Percentiles rank a stretch among this genome's conserved stretches.
Conservation (phyloP, 768 basidiomycete genomes). For the Lyophyllum shimeji region DNA sequence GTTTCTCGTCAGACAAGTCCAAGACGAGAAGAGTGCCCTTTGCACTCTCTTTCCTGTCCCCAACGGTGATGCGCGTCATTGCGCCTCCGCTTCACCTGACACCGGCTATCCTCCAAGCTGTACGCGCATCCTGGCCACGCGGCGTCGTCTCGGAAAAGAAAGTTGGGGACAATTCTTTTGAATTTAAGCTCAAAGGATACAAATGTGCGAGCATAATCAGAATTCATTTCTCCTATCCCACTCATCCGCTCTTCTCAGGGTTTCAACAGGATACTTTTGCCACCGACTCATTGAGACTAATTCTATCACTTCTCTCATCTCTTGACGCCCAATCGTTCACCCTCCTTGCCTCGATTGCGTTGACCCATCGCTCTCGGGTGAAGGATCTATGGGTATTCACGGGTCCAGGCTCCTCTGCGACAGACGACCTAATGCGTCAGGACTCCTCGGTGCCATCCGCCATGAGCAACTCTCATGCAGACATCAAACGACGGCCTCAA, state of each 20-base stretch:
- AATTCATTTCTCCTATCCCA: conserved; percentile 12
- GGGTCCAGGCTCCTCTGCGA: conserved; percentile 40
- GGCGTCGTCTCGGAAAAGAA: conserved; percentile 80
- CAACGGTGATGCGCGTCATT: conserved; percentile 69
- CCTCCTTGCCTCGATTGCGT: conserved; percentile 67
- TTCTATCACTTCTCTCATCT: conserved; percentile 63
- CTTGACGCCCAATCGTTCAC: conserved; percentile 69
- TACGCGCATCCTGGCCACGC: conserved; percentile 75
- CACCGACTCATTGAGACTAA: conserved; percentile 70
- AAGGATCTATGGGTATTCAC: conserved; percentile 82
- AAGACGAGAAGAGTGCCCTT: conserved; percentile 50
- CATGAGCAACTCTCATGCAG: conserved; percentile 21
- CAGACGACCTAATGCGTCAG: conserved; percentile 26
- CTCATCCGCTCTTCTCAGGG: conserved; percentile 42
- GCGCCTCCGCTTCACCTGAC: conserved; percentile 75
- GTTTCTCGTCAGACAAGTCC: conserved; percentile 35
- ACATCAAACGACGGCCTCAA: conserved; percentile 20
- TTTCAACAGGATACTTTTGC: conserved; percentile 78
- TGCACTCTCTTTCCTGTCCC: conserved; percentile 71
- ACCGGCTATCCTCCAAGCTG: conserved; percentile 79
- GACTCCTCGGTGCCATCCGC: conserved; percentile 34
- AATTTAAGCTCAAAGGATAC: conserved; percentile 83
- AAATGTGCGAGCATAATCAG: conserved; percentile 48
- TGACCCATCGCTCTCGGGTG: conserved; percentile 67
- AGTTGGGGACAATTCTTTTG: conserved; percentile 66